Percentiles rank a stretch among this genome's conserved stretches.
These are phyloP conservation scores for Phytophthora macrochlamydospora DNA, from an alignment of 352 stramenopile species.

Conservation along the genomic window DNA sequence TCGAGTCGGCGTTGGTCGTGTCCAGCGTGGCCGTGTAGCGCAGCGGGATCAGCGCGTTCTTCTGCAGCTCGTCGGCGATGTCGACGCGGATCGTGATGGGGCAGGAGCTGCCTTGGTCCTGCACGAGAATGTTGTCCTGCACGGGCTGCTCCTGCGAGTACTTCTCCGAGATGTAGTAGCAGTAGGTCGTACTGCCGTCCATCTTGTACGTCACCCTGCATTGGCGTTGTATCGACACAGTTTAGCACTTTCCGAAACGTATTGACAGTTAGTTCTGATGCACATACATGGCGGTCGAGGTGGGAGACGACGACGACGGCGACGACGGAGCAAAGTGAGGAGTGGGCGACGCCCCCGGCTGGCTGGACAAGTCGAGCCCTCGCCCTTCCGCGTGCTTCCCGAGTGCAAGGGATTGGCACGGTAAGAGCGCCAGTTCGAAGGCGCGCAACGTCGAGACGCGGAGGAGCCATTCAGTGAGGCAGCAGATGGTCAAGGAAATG, in stretches of 20 bases:
- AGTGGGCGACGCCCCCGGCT: background rate
- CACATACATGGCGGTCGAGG: slow-evolving; percentile 31
- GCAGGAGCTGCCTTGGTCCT: slow-evolving; percentile 47
- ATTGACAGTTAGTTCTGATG: background rate
- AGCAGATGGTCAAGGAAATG: slow-evolving; percentile 22
- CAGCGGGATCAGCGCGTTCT: slow-evolving; percentile 57
- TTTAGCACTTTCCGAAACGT: background rate
- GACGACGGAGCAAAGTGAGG: slow-evolving; percentile 1
- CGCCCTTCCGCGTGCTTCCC: slow-evolving; percentile 3
- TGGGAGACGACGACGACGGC: too few relatives aligned
- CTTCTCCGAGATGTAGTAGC: slow-evolving; percentile 74
- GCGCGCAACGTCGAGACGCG: slow-evolving; percentile 16
- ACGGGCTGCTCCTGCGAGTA: slow-evolving; percentile 56
- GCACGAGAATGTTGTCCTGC: slow-evolving; percentile 48
- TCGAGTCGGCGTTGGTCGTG: slow-evolving; percentile 39
- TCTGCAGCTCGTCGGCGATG: slow-evolving; percentile 49
- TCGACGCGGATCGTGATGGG: slow-evolving; percentile 73
- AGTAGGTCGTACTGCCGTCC: slow-evolving; percentile 82
- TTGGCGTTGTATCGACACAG: background rate
- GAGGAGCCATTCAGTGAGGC: slow-evolving; percentile 18
- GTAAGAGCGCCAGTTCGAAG: slow-evolving; percentile 33
- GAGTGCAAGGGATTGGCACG: too few relatives aligned
- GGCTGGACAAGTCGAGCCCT: background rate
- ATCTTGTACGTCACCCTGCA: slow-evolving; percentile 68
- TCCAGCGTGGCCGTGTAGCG: slow-evolving; percentile 72